Percentiles rank a stretch among this genome's conserved stretches.
phyloP scores from a whole-genome alignment of 345 rosid genomes.

The Euphorbia lathyris region DNA sequence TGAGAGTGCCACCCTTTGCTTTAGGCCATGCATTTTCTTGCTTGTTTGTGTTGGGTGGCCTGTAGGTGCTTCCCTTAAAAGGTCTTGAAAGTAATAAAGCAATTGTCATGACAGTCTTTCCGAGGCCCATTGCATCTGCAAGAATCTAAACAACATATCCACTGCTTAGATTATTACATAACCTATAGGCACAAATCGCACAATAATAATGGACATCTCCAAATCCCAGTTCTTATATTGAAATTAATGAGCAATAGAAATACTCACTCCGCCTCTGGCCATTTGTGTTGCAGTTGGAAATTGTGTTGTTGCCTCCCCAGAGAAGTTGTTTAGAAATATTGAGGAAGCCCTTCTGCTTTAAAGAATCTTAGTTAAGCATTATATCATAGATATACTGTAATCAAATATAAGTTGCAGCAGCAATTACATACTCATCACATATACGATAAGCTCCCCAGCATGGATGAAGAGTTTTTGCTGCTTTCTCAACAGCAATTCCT shows the following conservation, averaged over 20 bases:
- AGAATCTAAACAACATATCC: slow-evolving; percentile 37
- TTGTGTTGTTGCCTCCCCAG: slow-evolving; percentile 65
- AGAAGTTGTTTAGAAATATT: slow-evolving; percentile 56
- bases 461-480: slow-evolving; percentile 58
- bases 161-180: neutral
- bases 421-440: slow-evolving; percentile 50
- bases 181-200: neutral
- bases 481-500: slow-evolving; percentile 51
- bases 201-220: neutral
- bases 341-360: slow-evolving; percentile 58
- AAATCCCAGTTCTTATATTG: neutral
- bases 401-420: neutral
- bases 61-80: slow-evolving; percentile 35
- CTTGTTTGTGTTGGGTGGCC: slow-evolving; percentile 16
- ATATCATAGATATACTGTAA: neutral
- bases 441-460: slow-evolving; percentile 66
- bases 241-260: slow-evolving; percentile 8
- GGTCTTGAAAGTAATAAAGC: slow-evolving; percentile 62
- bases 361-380: slow-evolving; percentile 5
- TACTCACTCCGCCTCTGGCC: slow-evolving; percentile 69
- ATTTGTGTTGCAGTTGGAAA: slow-evolving; percentile 62
- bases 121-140: slow-evolving; percentile 85
- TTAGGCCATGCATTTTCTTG: slow-evolving; percentile 22
- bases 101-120: slow-evolving; percentile 77
- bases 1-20: slow-evolving; percentile 63